Evolutionary conservation across 2,329 filamentous ascomycete species (phyloP).

Genomic region (Dendrostoma leiphaemia): DNA sequence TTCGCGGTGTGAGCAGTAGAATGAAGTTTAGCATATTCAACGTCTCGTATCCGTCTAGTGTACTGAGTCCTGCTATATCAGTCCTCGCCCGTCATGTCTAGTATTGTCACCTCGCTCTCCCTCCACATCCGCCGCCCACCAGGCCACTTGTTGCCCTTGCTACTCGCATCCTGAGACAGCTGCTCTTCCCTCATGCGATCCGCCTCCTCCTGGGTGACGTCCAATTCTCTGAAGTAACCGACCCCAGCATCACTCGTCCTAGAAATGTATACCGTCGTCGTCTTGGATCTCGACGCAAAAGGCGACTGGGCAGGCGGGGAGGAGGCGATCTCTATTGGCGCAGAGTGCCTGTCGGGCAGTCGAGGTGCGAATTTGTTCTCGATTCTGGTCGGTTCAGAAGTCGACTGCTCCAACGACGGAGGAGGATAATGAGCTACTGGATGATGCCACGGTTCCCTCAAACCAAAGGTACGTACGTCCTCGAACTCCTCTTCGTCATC

Average conservation of each 20-base stretch:
- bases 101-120: conserved; percentile 22
- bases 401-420: neutral
- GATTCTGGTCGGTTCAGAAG: neutral
- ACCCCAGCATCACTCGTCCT: conserved; percentile 21
- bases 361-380: neutral
- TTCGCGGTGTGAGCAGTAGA: neutral
- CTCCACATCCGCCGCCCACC: conserved; percentile 18
- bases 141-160: neutral
- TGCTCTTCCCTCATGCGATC: conserved; percentile 19
- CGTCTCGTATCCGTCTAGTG: neutral
- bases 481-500: conserved; percentile 23
- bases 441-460: conserved; percentile 31
- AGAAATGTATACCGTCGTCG: conserved; percentile 25
- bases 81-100: conserved; percentile 26
- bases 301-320: neutral
- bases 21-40: neutral
- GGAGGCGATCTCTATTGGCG: neutral
- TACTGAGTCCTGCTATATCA: neutral
- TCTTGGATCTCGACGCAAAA: neutral
- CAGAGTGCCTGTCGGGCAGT: no score
- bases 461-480: conserved; percentile 38
- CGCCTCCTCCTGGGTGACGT: conserved; percentile 23
- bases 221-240: conserved; percentile 28
- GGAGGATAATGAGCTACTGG: no score
- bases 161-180: neutral